A percentile compares a stretch with the other conserved stretches of the same genome.
Conservation (phyloP, 441 rosid species). For the Macaranga tanarius region DNA sequence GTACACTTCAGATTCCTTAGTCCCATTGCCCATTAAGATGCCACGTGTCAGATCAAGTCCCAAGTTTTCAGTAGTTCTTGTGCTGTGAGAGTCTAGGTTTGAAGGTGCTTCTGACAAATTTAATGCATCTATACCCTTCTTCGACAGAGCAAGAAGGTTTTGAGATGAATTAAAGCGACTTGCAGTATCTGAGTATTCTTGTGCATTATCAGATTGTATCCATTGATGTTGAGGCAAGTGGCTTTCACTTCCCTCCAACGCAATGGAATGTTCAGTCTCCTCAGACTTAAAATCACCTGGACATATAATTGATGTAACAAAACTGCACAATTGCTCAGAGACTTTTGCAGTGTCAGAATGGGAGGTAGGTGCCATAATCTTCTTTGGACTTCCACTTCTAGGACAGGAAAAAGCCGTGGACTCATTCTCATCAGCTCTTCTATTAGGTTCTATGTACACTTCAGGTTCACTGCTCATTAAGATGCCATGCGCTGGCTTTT, state of each 20-base stretch:
- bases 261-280: slow-evolving; percentile 12
- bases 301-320: slow-evolving; percentile 7
- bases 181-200: slow-evolving; percentile 11
- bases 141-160: slow-evolving; percentile 12
- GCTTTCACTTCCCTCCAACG: slow-evolving; percentile 7
- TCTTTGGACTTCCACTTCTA: not conserved
- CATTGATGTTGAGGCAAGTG: slow-evolving; percentile 7
- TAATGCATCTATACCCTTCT: slow-evolving; percentile 1
- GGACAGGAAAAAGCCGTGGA: slow-evolving; percentile 1
- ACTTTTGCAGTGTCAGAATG: not conserved
- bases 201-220: not conserved
- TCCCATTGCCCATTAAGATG: not conserved
- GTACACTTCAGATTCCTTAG: slow-evolving; percentile 5
- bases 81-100: not conserved
- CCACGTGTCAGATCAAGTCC: not conserved
- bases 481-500: slow-evolving; percentile 15
- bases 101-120: not conserved
- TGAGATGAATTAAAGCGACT: slow-evolving; percentile 7
- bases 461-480: not conserved
- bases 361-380: not conserved
- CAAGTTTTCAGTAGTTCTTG: not conserved
- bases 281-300: not conserved
- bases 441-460: not conserved
- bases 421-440: not conserved
- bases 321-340: slow-evolving; percentile 11